A percentile compares a stretch with the other conserved stretches of the same genome.
phyloP scores from a whole-genome alignment of 2,329 filamentous ascomycete genomes.

The Raffaelea albimanens region DNA sequence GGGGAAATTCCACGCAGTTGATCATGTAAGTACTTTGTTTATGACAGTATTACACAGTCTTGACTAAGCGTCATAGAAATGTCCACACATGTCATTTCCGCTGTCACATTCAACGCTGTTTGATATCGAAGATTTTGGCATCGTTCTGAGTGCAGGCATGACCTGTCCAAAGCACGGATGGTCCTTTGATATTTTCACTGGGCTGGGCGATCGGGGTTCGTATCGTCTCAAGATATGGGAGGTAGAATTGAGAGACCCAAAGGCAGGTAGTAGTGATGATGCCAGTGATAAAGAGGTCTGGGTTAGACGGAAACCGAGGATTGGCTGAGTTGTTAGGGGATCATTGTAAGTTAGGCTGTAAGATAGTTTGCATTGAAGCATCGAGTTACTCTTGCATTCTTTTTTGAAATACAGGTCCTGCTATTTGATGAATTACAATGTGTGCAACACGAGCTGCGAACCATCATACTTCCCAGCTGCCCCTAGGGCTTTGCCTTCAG shows the following conservation, averaged over 20 bases:
- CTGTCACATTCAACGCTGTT: conserved; percentile 54
- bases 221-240: conserved; percentile 58
- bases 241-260: conserved; percentile 37
- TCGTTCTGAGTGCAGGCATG: conserved; percentile 51
- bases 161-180: conserved; percentile 61
- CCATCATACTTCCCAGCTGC: too few relatives aligned
- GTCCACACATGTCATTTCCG: conserved; percentile 58
- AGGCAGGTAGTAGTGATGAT: background rate
- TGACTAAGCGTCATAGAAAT: conserved; percentile 37
- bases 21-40: conserved; percentile 44
- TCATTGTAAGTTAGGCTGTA: too few relatives aligned
- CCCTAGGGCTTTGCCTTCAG: too few relatives aligned
- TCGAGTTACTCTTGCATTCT: too few relatives aligned
- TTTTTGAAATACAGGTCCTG: too few relatives aligned
- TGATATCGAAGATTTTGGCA: conserved; percentile 60
- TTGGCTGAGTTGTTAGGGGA: conserved; percentile 14
- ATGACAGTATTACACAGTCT: too few relatives aligned
- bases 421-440: too few relatives aligned
- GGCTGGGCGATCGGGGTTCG: conserved; percentile 49
- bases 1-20: conserved; percentile 56
- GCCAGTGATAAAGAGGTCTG: conserved; percentile 24
- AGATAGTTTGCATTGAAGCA: too few relatives aligned
- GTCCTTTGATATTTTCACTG: conserved; percentile 61
- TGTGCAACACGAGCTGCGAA: too few relatives aligned
- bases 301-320: conserved; percentile 32